Base-by-base conservation (phyloP, 2,329 filamentous ascomycete species). In the Chaetothyriales sp. region DNA sequence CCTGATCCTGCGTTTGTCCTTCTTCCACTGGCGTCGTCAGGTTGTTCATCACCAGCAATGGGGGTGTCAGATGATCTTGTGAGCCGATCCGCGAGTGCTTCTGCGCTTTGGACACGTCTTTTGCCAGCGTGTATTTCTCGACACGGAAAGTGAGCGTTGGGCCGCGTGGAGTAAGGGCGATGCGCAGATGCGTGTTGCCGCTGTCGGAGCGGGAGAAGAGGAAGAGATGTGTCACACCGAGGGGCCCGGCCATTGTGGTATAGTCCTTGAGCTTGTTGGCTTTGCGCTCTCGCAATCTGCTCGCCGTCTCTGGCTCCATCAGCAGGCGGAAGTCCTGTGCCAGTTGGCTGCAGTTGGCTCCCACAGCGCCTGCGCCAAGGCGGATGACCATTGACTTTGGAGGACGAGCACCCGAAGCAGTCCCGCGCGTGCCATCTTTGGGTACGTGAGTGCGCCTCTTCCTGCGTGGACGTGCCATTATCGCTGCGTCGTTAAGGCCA, bases 301-400 rank as follows among this genome's bases (percentile, higher is more conserved):
- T 84, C 2, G 92, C 92, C 3, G 92, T 98, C 50, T 89, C 86
- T 1, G 92, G 92, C 69, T 97, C 89, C 89, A 98, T 94, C 72
- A 97, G 90, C 51, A 77, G 77, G 62, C 92, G 82, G 54, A 97
- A 86, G 71, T 98, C 92, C 61, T 85, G 82, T 19, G 90, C 89
- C 61, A 98, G 75, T 70, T 97, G 89, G 66, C 84, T 90, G 62
- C 98, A 79, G 67, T 86, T 94, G 54, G 87, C 81, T 53, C 92
- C 92, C 49, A 98, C 88, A 66, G 95, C 87, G 63, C 89, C 86
- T 61, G 89, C 90, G 62, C 92, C 92, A 63, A 95, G 89, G 61
- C 92, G 86, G 69, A 98, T 95, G 53, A 98, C 90, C 90, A 98
- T 95, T 67, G 85, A 94, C 76, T 95, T 95, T 33, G 92, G 92